A percentile compares a stretch with the other conserved stretches of the same genome.
Conservation (phyloP, 306 rosid genomes). For the Cucurbita maxima region DNA sequence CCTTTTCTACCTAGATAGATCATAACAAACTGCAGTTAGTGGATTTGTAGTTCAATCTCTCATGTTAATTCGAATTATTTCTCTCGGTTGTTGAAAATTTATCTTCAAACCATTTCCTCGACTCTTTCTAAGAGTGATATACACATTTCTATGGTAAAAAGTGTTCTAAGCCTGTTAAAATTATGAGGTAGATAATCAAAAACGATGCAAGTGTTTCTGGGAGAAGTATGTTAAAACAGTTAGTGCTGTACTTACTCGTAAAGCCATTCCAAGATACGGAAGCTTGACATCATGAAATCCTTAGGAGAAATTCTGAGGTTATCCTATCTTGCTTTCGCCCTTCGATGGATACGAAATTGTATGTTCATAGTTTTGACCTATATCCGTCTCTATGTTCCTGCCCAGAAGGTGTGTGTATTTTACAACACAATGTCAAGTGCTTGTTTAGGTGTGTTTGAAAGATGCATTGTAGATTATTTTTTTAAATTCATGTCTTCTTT, state of each 20-base stretch:
- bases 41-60: neutral
- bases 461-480: neutral
- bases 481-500: neutral
- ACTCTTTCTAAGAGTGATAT: neutral
- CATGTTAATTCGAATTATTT: neutral
- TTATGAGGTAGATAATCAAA: neutral
- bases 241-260: too few relatives aligned
- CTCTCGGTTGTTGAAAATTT: neutral
- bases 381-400: neutral
- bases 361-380: neutral
- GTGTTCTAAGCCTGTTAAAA: neutral
- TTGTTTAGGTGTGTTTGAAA: neutral
- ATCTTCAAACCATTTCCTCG: neutral
- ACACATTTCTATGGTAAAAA: neutral
- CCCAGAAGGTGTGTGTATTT: neutral
- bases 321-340: neutral
- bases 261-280: neutral
- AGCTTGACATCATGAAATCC: neutral
- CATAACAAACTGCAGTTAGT: neutral
- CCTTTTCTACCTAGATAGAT: neutral
- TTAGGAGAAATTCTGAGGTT: neutral
- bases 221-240: too few relatives aligned
- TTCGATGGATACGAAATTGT: neutral
- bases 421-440: neutral
- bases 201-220: neutral